A percentile compares a stretch with the other conserved stretches of the same genome.
Conservation (phyloP, 768 basidiomycete genomes). For the Nidula microcarpa region DNA sequence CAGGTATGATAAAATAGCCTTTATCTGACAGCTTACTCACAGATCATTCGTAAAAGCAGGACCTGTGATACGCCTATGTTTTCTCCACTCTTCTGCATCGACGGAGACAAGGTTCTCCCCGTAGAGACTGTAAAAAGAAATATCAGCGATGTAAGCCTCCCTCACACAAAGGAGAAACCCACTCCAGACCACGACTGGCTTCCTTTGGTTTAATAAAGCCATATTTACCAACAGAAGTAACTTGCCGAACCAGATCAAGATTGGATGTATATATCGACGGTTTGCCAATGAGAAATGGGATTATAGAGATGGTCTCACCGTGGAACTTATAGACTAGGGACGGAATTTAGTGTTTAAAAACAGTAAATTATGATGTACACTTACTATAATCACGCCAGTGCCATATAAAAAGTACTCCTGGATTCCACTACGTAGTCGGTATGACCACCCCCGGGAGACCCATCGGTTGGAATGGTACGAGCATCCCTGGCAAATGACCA, state of each 20-base stretch:
- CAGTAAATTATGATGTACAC: conserved; percentile 3
- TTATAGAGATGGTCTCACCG: conserved; percentile 16
- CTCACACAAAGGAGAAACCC: background rate
- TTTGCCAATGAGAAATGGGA: conserved; percentile 15
- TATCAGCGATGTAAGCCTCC: background rate
- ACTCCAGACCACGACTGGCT: conserved; percentile 12
- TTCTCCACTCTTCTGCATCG: conserved; percentile 27
- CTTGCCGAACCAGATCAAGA: conserved; percentile 20
- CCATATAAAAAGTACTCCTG: conserved; percentile 32
- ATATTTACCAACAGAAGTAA: conserved; percentile 12
- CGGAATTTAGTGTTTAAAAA: no score
- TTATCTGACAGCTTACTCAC: conserved; percentile 9
- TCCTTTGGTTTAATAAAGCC: conserved; percentile 16
- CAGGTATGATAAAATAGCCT: background rate
- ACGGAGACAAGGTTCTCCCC: conserved; percentile 29
- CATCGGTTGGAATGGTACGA: conserved; percentile 37
- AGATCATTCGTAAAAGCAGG: conserved; percentile 27
- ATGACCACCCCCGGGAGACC: conserved; percentile 29
- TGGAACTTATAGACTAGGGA: conserved; percentile 1
- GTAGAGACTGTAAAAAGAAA: conserved; percentile 14
- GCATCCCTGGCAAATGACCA: conserved; percentile 31
- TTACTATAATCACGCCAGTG: conserved; percentile 25
- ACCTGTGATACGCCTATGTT: conserved; percentile 26
- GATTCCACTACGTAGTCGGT: conserved; percentile 41
- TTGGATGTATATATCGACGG: conserved; percentile 20